Conservation (phyloP, 1,139 yeast species). For the Ogataea hybrid region DNA sequence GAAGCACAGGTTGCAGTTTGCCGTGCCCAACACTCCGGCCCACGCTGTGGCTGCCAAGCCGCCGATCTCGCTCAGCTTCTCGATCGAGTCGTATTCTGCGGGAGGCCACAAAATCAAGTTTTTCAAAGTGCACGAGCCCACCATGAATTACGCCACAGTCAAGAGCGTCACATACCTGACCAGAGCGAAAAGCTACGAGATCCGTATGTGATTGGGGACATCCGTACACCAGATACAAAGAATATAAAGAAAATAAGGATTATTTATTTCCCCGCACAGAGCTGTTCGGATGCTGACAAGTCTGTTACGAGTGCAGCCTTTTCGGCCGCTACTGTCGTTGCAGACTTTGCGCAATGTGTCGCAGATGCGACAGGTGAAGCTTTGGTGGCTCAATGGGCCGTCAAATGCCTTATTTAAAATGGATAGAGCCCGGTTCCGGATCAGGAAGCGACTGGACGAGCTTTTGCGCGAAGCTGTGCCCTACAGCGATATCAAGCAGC, state of each 20-base stretch:
- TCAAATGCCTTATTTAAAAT: no score
- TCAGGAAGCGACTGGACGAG: no score
- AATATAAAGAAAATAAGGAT: neutral
- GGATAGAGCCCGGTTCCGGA: no score
- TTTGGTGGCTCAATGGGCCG: no score
- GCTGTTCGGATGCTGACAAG: neutral
- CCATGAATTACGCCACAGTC: constrained; percentile 55
- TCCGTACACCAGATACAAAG: constrained; percentile 1
- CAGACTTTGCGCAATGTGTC: no score
- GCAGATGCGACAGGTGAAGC: no score
- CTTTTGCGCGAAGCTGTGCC: no score
- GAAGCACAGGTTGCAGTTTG: constrained; percentile 9
- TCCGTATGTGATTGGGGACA: constrained; percentile 48
- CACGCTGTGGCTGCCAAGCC: constrained; percentile 68
- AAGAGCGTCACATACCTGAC: constrained; percentile 86
- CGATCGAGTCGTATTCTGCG: constrained; percentile 71
- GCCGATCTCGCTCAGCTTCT: constrained; percentile 71
- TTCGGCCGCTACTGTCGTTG: no score
- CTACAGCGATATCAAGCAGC: no score
- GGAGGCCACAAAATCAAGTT: constrained; percentile 77
- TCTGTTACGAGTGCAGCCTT: no score
- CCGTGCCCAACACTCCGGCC: constrained; percentile 13
- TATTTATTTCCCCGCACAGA: neutral
- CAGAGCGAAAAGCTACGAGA: constrained; percentile 76
- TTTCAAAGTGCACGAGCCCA: constrained; percentile 64